Conservation (phyloP, 2,329 filamentous ascomycete genomes). For the Teratosphaeria destructans region DNA sequence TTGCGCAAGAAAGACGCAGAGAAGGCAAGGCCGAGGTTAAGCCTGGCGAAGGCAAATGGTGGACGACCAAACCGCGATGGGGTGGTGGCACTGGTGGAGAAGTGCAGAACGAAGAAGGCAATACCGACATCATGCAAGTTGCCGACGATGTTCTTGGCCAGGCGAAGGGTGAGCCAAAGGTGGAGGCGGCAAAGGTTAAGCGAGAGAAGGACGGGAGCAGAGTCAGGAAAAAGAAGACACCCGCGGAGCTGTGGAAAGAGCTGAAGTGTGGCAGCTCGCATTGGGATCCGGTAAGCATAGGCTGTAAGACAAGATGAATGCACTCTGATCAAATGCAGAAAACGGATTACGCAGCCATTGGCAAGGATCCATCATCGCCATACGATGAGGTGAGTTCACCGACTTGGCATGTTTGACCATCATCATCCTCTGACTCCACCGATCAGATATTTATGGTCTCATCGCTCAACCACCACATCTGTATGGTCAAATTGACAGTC, state of each 20-base stretch:
- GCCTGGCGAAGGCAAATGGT: constrained; percentile 50
- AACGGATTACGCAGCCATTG: constrained; percentile 46
- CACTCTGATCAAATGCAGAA: constrained; percentile 17
- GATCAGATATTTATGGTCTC: constrained; percentile 50
- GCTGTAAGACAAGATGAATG: background rate
- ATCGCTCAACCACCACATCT: constrained; percentile 52
- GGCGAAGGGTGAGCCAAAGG: constrained; percentile 10
- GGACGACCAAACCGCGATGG: constrained; percentile 46
- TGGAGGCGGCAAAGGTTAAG: constrained; percentile 13
- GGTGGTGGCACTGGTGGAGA: constrained; percentile 43
- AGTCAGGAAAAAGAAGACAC: constrained; percentile 29
- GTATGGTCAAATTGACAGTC: constrained; percentile 48
- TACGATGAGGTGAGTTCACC: constrained; percentile 38
- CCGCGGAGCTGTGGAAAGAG: constrained; percentile 43
- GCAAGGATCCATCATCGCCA: constrained; percentile 32
- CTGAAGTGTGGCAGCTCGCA: constrained; percentile 38
- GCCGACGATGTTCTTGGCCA: constrained; percentile 29
- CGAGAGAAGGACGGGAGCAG: constrained; percentile 9
- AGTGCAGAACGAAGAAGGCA: constrained; percentile 20
- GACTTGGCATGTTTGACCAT: background rate
- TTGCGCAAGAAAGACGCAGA: constrained; percentile 51
- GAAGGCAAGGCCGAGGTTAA: constrained; percentile 41
- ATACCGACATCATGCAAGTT: constrained; percentile 16
- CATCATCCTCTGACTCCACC: background rate
- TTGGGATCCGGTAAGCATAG: constrained; percentile 39